These are phyloP conservation scores for Taphrina deformans DNA, from an alignment of 1,139 yeast species.

Conservation along the genomic window DNA sequence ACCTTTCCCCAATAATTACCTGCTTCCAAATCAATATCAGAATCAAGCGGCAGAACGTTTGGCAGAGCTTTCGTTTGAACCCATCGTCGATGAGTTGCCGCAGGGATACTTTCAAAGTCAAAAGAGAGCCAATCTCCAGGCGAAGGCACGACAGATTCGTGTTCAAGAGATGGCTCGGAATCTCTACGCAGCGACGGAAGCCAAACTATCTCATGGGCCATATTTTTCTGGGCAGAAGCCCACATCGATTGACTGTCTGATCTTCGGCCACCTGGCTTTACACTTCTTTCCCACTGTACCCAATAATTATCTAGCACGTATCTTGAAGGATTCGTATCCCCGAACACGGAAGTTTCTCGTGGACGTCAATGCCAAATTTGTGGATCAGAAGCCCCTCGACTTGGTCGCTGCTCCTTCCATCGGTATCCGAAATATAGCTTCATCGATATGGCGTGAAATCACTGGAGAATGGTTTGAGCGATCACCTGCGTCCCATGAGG, in stretches of 20 bases:
- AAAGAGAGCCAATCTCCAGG: neutral
- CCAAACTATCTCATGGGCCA: conserved; percentile 14
- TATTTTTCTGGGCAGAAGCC: conserved; percentile 30
- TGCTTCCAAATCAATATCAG: neutral
- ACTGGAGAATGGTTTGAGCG: neutral
- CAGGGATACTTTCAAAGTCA: neutral
- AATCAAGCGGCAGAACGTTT: neutral
- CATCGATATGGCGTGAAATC: neutral
- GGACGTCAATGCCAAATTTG: conserved; percentile 2
- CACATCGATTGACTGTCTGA: conserved; percentile 31
- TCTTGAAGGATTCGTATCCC: conserved; percentile 18
- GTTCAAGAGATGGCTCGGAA: conserved; percentile 1
- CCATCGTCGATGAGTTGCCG: neutral
- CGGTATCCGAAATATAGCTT: neutral
- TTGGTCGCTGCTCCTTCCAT: neutral
- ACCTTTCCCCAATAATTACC: conserved; percentile 17
- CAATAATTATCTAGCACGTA: conserved; percentile 37
- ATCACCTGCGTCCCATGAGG: neutral
- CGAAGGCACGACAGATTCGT: conserved; percentile 1
- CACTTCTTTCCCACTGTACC: conserved; percentile 39
- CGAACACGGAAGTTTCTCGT: conserved; percentile 18
- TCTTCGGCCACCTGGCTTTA: conserved; percentile 29
- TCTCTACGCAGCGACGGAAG: conserved; percentile 9
- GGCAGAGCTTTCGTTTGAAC: neutral
- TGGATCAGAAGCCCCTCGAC: neutral